A percentile compares a stretch with the other conserved stretches of the same genome.
Conservation (phyloP, 2,329 filamentous ascomycete species). For the Cladobotryum mycophilum region DNA sequence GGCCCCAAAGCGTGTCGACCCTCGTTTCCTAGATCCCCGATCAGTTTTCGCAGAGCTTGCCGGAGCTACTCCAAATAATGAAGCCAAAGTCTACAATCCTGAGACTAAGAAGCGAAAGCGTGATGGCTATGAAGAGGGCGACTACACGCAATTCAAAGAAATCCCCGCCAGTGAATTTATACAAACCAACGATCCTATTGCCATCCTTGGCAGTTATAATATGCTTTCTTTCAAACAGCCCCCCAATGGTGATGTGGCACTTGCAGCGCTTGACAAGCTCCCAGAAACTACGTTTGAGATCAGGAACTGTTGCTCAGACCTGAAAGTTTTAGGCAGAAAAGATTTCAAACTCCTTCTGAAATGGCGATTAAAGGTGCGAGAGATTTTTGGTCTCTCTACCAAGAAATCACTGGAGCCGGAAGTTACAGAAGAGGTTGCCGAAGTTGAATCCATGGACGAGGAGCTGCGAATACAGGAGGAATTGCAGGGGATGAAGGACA, state of each 20-base stretch:
- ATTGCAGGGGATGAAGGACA: constrained; percentile 73
- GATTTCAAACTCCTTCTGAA: constrained; percentile 86
- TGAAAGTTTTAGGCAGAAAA: constrained; percentile 86
- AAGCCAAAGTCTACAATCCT: constrained; percentile 96
- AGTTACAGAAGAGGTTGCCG: constrained; percentile 62
- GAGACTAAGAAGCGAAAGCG: constrained; percentile 96
- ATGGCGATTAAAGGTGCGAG: constrained; percentile 84
- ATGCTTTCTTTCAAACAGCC: constrained; percentile 75
- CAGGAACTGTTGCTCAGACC: constrained; percentile 67
- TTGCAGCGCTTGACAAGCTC: constrained; percentile 78
- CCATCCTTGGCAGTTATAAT: constrained; percentile 81
- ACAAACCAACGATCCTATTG: constrained; percentile 86
- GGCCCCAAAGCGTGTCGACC: constrained; percentile 87
- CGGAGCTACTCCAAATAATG: constrained; percentile 82
- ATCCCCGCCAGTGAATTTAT: constrained; percentile 87
- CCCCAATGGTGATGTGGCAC: constrained; percentile 75
- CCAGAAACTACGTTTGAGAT: constrained; percentile 84
- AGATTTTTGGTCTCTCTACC: constrained; percentile 78
- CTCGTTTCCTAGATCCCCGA: constrained; percentile 82
- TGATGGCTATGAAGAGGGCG: constrained; percentile 95
- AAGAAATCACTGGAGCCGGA: constrained; percentile 55
- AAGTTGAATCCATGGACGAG: constrained; percentile 88
- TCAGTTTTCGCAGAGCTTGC: constrained; percentile 90
- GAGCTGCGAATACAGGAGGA: constrained; percentile 88
- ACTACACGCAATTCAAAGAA: constrained; percentile 89